Evolutionary conservation across 352 stramenopile species (phyloP).

Genomic region (Globisporangium lucens): DNA sequence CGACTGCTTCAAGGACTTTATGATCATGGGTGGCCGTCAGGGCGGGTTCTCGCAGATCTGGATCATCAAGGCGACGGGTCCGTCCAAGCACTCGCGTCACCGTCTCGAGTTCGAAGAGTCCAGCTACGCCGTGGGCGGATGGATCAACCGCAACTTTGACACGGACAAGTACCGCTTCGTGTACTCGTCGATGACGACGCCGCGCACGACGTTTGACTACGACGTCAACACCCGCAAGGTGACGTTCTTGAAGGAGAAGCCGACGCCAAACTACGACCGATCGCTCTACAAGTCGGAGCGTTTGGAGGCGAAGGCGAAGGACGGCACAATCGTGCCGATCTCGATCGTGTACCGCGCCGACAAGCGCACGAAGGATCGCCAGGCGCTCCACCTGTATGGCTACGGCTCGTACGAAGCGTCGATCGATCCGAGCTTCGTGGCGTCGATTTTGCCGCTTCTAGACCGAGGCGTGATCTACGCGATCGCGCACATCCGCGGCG

Average conservation of each 20-base stretch:
- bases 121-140: constrained; percentile 84
- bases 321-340: constrained; percentile 86
- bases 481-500: constrained; percentile 96
- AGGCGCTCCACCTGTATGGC: constrained; percentile 91
- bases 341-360: constrained; percentile 81
- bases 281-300: constrained; percentile 91
- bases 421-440: constrained; percentile 91
- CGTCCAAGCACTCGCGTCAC: constrained; percentile 41
- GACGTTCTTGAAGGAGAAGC: constrained; percentile 90
- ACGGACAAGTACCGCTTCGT: constrained; percentile 85
- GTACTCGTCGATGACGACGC: constrained; percentile 94
- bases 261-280: constrained; percentile 92
- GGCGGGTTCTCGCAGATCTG: constrained; percentile 80
- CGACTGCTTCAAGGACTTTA: constrained; percentile 84
- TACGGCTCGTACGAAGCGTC: constrained; percentile 96
- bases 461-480: constrained; percentile 96
- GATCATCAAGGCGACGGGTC: constrained; percentile 68
- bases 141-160: constrained; percentile 87
- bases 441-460: constrained; percentile 90
- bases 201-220: constrained; percentile 85
- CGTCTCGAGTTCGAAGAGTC: constrained; percentile 88
- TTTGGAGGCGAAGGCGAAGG: constrained; percentile 78
- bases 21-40: constrained; percentile 86
- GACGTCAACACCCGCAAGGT: constrained; percentile 60
- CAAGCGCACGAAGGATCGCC: constrained; percentile 44